Conservation (phyloP, 78 protist genomes). For the Dictyostelium brefeldianum region DNA sequence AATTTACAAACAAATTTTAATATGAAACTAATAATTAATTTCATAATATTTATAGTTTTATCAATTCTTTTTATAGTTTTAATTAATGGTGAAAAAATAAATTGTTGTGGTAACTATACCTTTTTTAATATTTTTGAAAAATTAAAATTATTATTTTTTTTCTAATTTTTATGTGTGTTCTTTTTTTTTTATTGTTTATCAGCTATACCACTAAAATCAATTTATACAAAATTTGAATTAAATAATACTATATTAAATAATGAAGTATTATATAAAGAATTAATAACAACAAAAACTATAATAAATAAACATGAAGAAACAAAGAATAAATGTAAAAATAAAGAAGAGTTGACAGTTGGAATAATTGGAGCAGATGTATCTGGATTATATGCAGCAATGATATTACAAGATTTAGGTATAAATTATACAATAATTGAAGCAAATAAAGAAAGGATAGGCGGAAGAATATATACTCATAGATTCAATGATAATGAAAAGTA, state of each 20-base stretch:
- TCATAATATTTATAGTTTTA: too few relatives aligned
- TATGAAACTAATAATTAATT: too few relatives aligned
- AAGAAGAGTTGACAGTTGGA: slow-evolving; percentile 13
- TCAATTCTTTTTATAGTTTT: too few relatives aligned
- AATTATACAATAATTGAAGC: slow-evolving; percentile 24
- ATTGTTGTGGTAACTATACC: too few relatives aligned
- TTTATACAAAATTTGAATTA: not conserved
- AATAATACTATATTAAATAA: too few relatives aligned
- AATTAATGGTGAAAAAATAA: too few relatives aligned
- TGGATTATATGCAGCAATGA: slow-evolving; percentile 38
- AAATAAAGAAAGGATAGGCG: slow-evolving; percentile 30
- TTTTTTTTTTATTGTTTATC: too few relatives aligned
- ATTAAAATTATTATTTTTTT: too few relatives aligned
- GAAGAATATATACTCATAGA: slow-evolving; percentile 21
- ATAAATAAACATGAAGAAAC: not conserved
- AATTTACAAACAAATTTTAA: too few relatives aligned
- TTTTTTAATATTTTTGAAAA: too few relatives aligned
- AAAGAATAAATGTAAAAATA: not conserved
- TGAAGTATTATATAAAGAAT: too few relatives aligned
- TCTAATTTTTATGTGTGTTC: too few relatives aligned
- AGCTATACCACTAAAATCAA: not conserved
- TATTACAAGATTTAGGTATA: slow-evolving; percentile 44
- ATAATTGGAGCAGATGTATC: slow-evolving; percentile 37
- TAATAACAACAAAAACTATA: not conserved
- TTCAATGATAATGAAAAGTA: not conserved